phyloP scores from a whole-genome alignment of 2,329 filamentous ascomycete genomes.

The Verticillium tricorpus region DNA sequence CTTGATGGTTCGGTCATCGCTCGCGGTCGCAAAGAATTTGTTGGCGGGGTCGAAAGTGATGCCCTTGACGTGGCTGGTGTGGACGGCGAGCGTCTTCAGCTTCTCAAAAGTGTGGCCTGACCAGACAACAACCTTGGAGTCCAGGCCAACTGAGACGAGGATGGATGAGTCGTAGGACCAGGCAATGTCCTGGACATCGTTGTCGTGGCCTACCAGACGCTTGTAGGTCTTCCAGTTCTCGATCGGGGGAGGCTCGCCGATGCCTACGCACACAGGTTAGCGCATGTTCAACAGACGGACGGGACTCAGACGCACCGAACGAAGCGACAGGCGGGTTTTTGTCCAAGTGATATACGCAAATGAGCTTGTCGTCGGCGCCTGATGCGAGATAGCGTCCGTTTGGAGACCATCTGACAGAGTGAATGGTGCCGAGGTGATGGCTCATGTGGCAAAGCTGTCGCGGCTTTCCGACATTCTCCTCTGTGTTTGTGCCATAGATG shows the following conservation, averaged over 20 bases:
- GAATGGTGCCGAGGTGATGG: conserved; percentile 95
- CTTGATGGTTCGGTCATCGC: conserved; percentile 94
- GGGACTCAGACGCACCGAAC: conserved; percentile 57
- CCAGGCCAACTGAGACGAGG: conserved; percentile 89
- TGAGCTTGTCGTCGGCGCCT: conserved; percentile 97
- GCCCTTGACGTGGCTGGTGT: conserved; percentile 97
- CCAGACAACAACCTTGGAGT: conserved; percentile 98
- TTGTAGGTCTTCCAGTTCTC: conserved; percentile 98
- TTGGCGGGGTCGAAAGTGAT: conserved; percentile 98
- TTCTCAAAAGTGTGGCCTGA: conserved; percentile 98
- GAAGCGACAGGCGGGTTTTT: conserved; percentile 72
- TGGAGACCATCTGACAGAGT: conserved; percentile 93
- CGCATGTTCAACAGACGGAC: conserved; percentile 8
- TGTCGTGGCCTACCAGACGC: conserved; percentile 92
- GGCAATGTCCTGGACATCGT: conserved; percentile 95
- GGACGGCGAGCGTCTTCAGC: conserved; percentile 85
- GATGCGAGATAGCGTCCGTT: conserved; percentile 95
- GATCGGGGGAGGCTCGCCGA: conserved; percentile 84
- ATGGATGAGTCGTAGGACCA: conserved; percentile 97
- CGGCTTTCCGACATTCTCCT: conserved; percentile 47
- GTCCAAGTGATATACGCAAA: conserved; percentile 93
- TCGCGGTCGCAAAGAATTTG: conserved; percentile 98
- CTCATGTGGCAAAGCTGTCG: conserved; percentile 97
- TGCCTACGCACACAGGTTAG: conserved; percentile 40
- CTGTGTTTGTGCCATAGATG: conserved; percentile 62